Percentiles rank a stretch among this genome's conserved stretches.
Evolutionary conservation across 2,329 filamentous ascomycete species (phyloP).

Genomic region (Sphaerostilbella broomeana): DNA sequence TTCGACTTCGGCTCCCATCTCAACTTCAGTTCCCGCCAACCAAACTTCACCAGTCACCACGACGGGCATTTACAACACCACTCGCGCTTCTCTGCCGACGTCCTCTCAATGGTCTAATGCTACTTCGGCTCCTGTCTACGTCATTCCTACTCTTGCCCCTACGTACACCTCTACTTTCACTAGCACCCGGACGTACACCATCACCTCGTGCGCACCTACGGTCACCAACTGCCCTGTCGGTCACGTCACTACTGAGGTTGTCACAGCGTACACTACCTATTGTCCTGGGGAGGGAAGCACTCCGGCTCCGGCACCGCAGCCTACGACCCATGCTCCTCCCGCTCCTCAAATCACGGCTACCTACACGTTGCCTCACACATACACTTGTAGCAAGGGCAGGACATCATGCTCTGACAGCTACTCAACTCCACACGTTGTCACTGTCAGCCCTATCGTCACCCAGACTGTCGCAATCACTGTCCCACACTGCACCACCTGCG

Average conservation of each 20-base stretch:
- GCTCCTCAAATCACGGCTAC: slow-evolving; percentile 22
- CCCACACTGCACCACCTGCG: slow-evolving; percentile 22
- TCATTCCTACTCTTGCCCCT: slow-evolving; percentile 13
- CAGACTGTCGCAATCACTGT: slow-evolving; percentile 12
- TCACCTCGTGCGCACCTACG: slow-evolving; percentile 26
- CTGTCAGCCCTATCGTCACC: slow-evolving; percentile 19
- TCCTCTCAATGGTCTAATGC: neutral
- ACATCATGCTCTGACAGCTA: slow-evolving; percentile 24
- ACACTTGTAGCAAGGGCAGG: slow-evolving; percentile 23
- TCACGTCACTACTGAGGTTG: slow-evolving; percentile 19
- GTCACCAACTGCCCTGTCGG: slow-evolving; percentile 22
- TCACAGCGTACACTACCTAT: slow-evolving; percentile 18
- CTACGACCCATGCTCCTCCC: slow-evolving; percentile 3
- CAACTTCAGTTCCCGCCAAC: slow-evolving; percentile 15
- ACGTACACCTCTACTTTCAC: slow-evolving; percentile 24
- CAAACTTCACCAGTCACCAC: slow-evolving; percentile 1
- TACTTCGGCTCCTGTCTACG: slow-evolving; percentile 14
- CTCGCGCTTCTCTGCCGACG: neutral
- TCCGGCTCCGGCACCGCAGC: neutral
- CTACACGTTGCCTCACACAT: slow-evolving; percentile 24
- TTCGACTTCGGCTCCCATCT: slow-evolving; percentile 12
- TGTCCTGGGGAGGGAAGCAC: slow-evolving; percentile 6
- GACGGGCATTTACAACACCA: neutral
- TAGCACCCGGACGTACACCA: slow-evolving; percentile 24
- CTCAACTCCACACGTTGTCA: slow-evolving; percentile 19